Evolutionary conservation across 2,329 filamentous ascomycete species (phyloP), one percentile per base, ranked within the genome.

Genomic region (Beauveria pseudobassiana): DNA sequence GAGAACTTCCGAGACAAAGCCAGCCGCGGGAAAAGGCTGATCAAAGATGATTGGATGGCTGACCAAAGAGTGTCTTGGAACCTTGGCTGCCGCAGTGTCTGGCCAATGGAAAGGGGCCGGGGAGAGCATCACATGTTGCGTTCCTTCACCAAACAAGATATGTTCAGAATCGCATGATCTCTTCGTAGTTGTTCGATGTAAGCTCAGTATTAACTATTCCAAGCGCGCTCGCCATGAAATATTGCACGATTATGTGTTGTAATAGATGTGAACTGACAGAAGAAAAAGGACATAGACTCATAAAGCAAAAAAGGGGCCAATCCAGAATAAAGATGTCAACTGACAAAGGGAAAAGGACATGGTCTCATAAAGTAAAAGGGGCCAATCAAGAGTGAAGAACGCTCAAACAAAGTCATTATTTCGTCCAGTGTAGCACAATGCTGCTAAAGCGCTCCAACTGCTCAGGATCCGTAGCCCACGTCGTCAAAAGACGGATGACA

Each of bases 401-500:
- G 3, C 52, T 40, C 52, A 28, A 8, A 1, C 3, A 30, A 12
- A 24, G 24, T 8, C 46, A 22, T 59, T 20, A 61, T 49, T 55
- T 56, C 9, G 43, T 52, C 42, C 65, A 62, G 12, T 54, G 64
- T 38, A 70, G 62, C 14, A 74, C 68, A 53, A 69, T 65, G 51
- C 68, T 53, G 34, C 69, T 66, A 34, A 77, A 77, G 24, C 66
- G 70, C 24, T 79, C 75, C 14, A 82, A 70, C 69, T 79, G 72
- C 18, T 67, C 63, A 3, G 65, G 65, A 16, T 80, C 76, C 4
- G 80, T 82, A 9, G 80, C 79, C 80, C 79, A 82, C 0, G 78
- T 81, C 1, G 80, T 82, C 30, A 82, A 68, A 54, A 82, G 66
- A 9, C 79, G 71, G 4, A 82, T 72, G 4, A 80, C 75, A 0